phyloP scores from a whole-genome alignment of 129 eudicot species.

The carrot (Daucus carota) region DNA sequence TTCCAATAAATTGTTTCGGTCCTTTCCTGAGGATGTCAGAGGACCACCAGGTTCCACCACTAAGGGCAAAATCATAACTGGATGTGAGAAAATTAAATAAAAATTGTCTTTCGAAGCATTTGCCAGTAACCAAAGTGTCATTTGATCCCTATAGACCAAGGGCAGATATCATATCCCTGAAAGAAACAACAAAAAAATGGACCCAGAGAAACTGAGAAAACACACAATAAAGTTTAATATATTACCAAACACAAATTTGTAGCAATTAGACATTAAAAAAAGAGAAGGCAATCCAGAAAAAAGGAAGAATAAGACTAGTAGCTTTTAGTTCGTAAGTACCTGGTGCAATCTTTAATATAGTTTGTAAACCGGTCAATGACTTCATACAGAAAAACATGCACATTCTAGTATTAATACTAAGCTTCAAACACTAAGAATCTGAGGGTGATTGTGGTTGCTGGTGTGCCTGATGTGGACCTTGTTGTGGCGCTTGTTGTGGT shows the following conservation, averaged over 20 bases:
- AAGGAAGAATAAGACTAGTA: not conserved
- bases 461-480: slow-evolving; percentile 42
- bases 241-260: not conserved
- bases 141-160: too few relatives aligned
- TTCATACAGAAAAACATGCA: not conserved
- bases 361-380: not conserved
- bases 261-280: not conserved
- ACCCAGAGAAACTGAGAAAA: not conserved
- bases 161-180: not conserved
- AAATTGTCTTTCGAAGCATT: too few relatives aligned
- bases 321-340: not conserved
- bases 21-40: too few relatives aligned
- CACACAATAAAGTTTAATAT: not conserved
- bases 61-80: too few relatives aligned
- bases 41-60: too few relatives aligned
- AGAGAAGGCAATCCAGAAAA: not conserved
- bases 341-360: not conserved
- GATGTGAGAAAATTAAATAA: too few relatives aligned
- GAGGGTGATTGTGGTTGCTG: slow-evolving; percentile 38
- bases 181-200: not conserved
- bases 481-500: slow-evolving; percentile 18
- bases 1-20: too few relatives aligned
- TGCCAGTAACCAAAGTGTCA: too few relatives aligned
- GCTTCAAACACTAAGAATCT: slow-evolving; percentile 38
- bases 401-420: not conserved